phyloP scores from a whole-genome alignment of 176 grass and related monocot genomes.

The Triticum urartu region DNA sequence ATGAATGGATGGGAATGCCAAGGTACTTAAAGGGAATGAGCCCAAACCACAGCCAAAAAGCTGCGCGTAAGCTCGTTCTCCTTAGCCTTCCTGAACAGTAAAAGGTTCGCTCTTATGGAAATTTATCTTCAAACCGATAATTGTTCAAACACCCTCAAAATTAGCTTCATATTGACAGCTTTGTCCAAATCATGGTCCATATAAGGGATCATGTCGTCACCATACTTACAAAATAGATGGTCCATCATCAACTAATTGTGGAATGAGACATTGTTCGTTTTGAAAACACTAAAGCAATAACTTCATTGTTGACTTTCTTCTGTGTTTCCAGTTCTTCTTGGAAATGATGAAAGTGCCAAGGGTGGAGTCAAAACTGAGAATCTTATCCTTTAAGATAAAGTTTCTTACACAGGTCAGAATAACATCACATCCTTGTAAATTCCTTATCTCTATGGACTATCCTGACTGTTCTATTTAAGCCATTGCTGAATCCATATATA shows the following conservation, averaged over 20 bases:
- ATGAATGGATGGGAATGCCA: background rate
- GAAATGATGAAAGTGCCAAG: constrained; percentile 99
- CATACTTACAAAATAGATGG: background rate
- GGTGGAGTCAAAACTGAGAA: constrained; percentile 81
- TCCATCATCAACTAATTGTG: background rate
- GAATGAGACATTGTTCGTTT: constrained; percentile 9
- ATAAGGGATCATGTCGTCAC: background rate
- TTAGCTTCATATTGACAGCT: background rate
- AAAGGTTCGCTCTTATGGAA: background rate
- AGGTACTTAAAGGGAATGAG: background rate
- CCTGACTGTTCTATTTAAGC: constrained; percentile 4
- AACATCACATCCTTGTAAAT: constrained; percentile 14
- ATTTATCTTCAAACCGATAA: background rate
- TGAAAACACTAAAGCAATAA: background rate
- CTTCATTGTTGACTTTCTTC: constrained; percentile 24
- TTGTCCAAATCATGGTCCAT: background rate
- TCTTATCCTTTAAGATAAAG: constrained; percentile 89
- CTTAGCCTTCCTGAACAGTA: background rate
- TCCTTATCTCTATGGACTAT: background rate
- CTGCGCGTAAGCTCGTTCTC: background rate
- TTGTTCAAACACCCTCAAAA: background rate
- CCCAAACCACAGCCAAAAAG: background rate
- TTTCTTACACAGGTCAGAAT: constrained; percentile 71
- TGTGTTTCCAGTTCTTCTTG: constrained; percentile 71
- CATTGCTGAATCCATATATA: constrained; percentile 10